Evolutionary conservation across 169 alveolate genomes (phyloP), one percentile per base, ranked within the genome.

Genomic region (Eimeria praecox): DNA sequence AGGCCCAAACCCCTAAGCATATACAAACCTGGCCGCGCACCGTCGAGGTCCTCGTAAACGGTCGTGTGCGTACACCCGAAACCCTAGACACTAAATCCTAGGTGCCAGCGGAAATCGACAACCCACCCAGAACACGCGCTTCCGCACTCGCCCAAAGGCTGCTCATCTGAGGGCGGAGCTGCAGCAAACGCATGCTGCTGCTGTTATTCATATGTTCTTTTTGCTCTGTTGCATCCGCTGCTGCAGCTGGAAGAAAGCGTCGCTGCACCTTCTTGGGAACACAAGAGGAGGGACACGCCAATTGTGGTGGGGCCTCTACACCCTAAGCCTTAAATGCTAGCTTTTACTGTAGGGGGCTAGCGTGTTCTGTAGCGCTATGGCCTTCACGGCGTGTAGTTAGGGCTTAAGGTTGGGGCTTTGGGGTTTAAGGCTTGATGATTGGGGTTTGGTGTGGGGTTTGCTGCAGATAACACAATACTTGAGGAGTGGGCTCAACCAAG

Each of bases 181-280:
- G 56, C 87, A 46, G 49, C 69, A 30, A 30, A n/a, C n/a, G 42
- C 5, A 35, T 89, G 64, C 85, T 30, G 42, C 38, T 33, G 54
- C 20, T 49, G 42, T 38, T 77, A 56, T 12, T 22, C 27, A 24
- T 46, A 64, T 38, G n/a, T 22, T 27, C 20, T 1, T 5, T n/a
- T 0, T 69, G 62, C 27, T 35, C 1, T 56, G 33, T 69, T 90
- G 77, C 22, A 18, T 8, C 14, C 1, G 27, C 59, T 33, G 44
- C 82, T 62, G 86, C 80, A 94, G 96, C 59, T 54, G 40, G 96
- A 95, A 85, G 97, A 96, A 71, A 85, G 88, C 33, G 97, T 97
- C 35, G 96, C 97, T 73, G 99, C 98, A 89, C 99, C 99, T 2
- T 73, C 97, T 35, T 98, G 98, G 98, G 99, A 98, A 89, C 99